Conservation (phyloP, 495 filamentous ascomycete species). For the Jackrogersella multiformis region DNA sequence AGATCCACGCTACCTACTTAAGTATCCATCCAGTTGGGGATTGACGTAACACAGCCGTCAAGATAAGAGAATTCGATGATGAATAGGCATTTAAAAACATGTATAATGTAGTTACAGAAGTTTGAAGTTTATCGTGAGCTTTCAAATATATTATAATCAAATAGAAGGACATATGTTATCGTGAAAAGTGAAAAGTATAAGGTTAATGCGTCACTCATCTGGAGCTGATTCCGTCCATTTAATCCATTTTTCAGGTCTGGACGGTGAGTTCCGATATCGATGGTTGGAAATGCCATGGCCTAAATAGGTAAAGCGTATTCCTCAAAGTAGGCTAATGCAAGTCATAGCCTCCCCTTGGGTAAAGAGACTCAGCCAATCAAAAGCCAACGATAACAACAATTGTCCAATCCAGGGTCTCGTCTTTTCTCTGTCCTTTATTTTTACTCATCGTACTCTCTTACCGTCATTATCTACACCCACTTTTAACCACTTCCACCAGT, state of each 20-base stretch:
- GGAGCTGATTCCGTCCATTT: background rate
- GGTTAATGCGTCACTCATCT: slow-evolving; percentile 16
- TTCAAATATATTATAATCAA: no score
- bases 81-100: background rate
- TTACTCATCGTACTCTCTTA: slow-evolving; percentile 33
- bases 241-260: background rate
- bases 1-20: slow-evolving; percentile 11
- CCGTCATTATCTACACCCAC: slow-evolving; percentile 26
- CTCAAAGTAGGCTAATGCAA: slow-evolving; percentile 35
- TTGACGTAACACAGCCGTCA: slow-evolving; percentile 35
- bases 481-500: slow-evolving; percentile 31
- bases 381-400: slow-evolving; percentile 32
- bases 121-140: background rate
- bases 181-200: background rate
- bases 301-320: slow-evolving; percentile 4
- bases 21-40: slow-evolving; percentile 23
- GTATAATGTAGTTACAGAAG: no score
- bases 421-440: slow-evolving; percentile 9
- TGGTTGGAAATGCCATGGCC: slow-evolving; percentile 14
- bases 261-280: slow-evolving; percentile 36
- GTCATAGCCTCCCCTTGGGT: slow-evolving; percentile 28
- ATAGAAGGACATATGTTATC: background rate
- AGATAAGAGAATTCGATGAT: slow-evolving; percentile 10
- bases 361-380: slow-evolving; percentile 22
- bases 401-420: slow-evolving; percentile 31